Percentiles rank a stretch among this genome's conserved stretches.
phyloP scores from a whole-genome alignment of 129 eudicot genomes.

The Tagetes erecta region DNA sequence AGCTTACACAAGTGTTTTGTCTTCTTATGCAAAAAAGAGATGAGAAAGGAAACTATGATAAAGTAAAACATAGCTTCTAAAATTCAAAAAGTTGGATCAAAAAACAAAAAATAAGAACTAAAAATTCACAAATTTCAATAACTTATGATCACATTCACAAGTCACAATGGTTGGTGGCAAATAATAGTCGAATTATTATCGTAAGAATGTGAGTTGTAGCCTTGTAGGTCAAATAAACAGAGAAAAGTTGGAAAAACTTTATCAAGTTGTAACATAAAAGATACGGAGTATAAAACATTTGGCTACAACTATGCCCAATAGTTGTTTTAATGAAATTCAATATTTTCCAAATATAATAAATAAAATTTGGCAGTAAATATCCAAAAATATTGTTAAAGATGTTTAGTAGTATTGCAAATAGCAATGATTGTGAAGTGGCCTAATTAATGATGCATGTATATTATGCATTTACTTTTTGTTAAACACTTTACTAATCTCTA shows the following conservation, averaged over 20 bases:
- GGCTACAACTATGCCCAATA: neutral
- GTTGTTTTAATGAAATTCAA: neutral
- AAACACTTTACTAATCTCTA: neutral
- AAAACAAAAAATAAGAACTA: neutral
- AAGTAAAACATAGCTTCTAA: no score
- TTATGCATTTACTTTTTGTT: neutral
- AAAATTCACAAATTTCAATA: neutral
- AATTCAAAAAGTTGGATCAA: no score
- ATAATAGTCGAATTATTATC: neutral
- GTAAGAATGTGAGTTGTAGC: no score
- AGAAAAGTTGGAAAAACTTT: neutral
- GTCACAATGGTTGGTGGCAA: neutral
- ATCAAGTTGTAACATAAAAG: neutral
- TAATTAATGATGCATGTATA: neutral
- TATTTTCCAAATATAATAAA: neutral
- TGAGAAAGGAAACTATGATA: no score
- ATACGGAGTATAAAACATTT: no score
- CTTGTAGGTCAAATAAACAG: neutral
- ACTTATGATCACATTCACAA: no score
- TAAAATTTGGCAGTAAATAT: neutral
- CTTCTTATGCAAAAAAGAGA: no score
- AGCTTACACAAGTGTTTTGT: neutral
- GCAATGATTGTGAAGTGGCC: slow-evolving; percentile 15
- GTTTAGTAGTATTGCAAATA: slow-evolving; percentile 11
- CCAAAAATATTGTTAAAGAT: slow-evolving; percentile 2